Evolutionary conservation across 495 filamentous ascomycete species (phyloP).

Genomic region (Aspergillus ellipticus): DNA sequence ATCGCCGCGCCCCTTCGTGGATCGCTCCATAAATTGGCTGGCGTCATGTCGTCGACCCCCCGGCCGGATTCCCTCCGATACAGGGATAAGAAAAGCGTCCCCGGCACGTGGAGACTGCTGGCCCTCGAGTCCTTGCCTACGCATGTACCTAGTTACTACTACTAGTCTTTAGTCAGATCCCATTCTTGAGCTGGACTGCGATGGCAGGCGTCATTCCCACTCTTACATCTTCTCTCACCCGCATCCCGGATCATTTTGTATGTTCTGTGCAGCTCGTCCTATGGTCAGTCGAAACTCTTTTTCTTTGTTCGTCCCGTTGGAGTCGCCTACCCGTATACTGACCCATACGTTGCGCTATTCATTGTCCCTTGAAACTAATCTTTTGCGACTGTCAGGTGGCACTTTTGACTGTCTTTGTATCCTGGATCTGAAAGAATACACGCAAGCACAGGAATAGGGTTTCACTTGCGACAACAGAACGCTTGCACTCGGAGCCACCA

Average conservation of each 20-base stretch:
- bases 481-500: background rate
- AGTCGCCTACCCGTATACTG: background rate
- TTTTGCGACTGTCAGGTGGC: background rate
- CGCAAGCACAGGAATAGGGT: background rate
- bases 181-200: background rate
- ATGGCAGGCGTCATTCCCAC: background rate
- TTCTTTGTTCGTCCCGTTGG: background rate
- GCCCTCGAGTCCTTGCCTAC: too few species aligned
- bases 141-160: too few species aligned
- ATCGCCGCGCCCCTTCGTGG: background rate
- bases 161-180: background rate
- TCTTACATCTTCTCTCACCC: background rate
- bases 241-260: background rate
- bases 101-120: constrained; percentile 4
- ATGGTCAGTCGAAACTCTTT: background rate
- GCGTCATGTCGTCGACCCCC: background rate
- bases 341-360: background rate
- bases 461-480: background rate
- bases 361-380: background rate
- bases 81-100: constrained; percentile 1
- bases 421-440: background rate
- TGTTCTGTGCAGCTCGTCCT: background rate
- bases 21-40: background rate
- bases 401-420: background rate
- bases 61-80: background rate